Evolutionary conservation across 208 protist genomes (phyloP), one percentile per base, ranked within the genome.

Genomic region (Hexamita inflata): DNA sequence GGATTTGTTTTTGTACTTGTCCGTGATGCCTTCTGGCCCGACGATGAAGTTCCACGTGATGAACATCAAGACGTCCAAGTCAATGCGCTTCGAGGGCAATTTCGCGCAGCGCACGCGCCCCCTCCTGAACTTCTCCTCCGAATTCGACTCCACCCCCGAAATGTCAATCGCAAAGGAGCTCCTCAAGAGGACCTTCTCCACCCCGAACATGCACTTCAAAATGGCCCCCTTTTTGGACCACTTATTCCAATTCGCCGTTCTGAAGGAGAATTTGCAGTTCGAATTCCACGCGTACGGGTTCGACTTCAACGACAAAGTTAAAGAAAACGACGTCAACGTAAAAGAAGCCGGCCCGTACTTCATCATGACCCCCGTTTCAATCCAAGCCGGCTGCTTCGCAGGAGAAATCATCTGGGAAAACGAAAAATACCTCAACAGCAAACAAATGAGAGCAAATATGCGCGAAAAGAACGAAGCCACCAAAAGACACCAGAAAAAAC

Each of bases 361-460:
- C 32, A n/a, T 49, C 9, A 15, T 70, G 9, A 13, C 42, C 2
- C 64, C 64, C n/a, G 26, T 70, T 38, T 32, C 28, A 4, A 45
- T 70, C 7, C 35, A 42, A 9, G 11, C 64, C 2, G n/a, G 30
- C 7, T 7, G 9, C 2, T 15, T 70, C 4, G 2, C 34, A 24
- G 64, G 64, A 45, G 64, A 70, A 19, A 49, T 70, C 4, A 29
- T 70, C 4, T 70, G 64, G 64, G 42, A n/a, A 57, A 70, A 70
- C 35, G 38, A 40, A 38, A 70, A 70, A n/a, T 70, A 57, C 35
- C 19, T 45, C 38, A 70, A 4, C 11, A 7, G 19, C 15, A 34
- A 34, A 66, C 24, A 66, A 34, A n/a, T 15, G 26, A 34, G 15
- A 13, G 34, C 15, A 30, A 15, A 40, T 38, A 15, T 38, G 34